Percentiles rank a stretch among this genome's conserved stretches.
Conservation (phyloP, 2,329 filamentous ascomycete species). For the Exophiala viscosa region DNA sequence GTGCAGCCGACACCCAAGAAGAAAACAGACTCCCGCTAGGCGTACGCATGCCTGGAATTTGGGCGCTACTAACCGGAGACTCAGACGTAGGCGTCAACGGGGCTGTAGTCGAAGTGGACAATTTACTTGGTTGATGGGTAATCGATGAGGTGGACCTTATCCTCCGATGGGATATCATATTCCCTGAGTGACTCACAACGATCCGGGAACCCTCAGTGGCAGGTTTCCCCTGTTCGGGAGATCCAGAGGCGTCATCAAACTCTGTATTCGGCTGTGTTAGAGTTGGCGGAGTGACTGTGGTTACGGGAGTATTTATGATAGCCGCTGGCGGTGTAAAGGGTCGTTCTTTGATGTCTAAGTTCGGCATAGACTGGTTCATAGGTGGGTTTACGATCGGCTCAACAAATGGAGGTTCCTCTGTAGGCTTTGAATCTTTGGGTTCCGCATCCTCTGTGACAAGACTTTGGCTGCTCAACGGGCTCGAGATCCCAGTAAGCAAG, state of each 20-base stretch:
- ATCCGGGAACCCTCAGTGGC: constrained; percentile 42
- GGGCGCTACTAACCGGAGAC: constrained; percentile 31
- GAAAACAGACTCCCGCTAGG: constrained; percentile 68
- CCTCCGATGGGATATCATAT: constrained; percentile 70
- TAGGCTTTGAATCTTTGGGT: constrained; percentile 17
- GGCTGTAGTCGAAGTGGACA: constrained; percentile 69
- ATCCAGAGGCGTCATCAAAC: constrained; percentile 27
- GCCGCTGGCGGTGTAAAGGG: constrained; percentile 29
- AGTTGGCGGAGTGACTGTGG: constrained; percentile 62
- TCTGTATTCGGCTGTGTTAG: constrained; percentile 47
- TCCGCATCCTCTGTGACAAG: constrained; percentile 33
- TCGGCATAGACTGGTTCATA: constrained; percentile 20
- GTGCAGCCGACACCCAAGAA: constrained; percentile 84
- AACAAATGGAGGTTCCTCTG: background rate
- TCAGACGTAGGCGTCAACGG: constrained; percentile 78
- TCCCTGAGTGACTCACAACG: constrained; percentile 60
- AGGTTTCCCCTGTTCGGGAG: constrained; percentile 33
- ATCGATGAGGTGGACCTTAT: constrained; percentile 53
- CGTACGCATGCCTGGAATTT: constrained; percentile 14
- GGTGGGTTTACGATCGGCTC: constrained; percentile 1
- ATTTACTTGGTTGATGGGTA: constrained; percentile 70
- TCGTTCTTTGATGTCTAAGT: constrained; percentile 12
- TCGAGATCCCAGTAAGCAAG: constrained; percentile 4
- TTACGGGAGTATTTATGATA: constrained; percentile 44
- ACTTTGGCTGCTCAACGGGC: constrained; percentile 32